Evolutionary conservation across 2,329 filamentous ascomycete genomes (phyloP).

Genomic region (Dactylella cylindrospora): DNA sequence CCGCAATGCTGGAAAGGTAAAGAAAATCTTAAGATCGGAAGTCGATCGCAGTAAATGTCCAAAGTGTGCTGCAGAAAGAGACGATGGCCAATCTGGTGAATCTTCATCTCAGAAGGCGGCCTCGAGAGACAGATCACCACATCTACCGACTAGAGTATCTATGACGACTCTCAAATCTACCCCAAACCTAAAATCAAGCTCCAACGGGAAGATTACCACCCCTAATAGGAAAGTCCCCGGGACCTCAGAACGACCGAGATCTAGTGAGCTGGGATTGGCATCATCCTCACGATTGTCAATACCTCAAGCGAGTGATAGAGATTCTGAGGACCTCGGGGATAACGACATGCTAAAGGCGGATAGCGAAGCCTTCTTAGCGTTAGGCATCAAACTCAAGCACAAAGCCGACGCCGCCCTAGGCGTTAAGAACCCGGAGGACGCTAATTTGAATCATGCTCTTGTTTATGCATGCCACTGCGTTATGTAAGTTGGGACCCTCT

Average conservation of each 20-base stretch:
- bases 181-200: conserved; percentile 3
- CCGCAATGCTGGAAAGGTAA: conserved; percentile 22
- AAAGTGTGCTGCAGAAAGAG: conserved; percentile 8
- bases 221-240: conserved; percentile 20
- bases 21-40: conserved; percentile 32
- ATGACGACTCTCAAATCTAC: conserved; percentile 25
- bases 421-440: conserved; percentile 29
- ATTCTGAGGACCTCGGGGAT: conserved; percentile 12
- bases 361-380: conserved; percentile 22
- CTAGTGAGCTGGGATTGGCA: conserved; percentile 18
- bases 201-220: conserved; percentile 32
- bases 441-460: conserved; percentile 25
- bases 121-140: conserved; percentile 23
- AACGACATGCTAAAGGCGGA: conserved; percentile 27
- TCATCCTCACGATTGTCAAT: conserved; percentile 11
- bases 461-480: conserved; percentile 42
- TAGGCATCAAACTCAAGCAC: conserved; percentile 41
- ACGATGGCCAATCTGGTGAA: conserved; percentile 13
- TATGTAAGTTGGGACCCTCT: conserved; percentile 18
- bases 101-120: conserved; percentile 3
- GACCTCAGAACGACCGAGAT: conserved; percentile 33
- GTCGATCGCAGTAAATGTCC: conserved; percentile 18
- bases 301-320: conserved; percentile 6
- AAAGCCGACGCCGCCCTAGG: conserved; percentile 35
- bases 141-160: conserved; percentile 28